Evolutionary conservation across 148 eudicot genomes (phyloP).

Genomic region (Vaccinium vitisidaea): DNA sequence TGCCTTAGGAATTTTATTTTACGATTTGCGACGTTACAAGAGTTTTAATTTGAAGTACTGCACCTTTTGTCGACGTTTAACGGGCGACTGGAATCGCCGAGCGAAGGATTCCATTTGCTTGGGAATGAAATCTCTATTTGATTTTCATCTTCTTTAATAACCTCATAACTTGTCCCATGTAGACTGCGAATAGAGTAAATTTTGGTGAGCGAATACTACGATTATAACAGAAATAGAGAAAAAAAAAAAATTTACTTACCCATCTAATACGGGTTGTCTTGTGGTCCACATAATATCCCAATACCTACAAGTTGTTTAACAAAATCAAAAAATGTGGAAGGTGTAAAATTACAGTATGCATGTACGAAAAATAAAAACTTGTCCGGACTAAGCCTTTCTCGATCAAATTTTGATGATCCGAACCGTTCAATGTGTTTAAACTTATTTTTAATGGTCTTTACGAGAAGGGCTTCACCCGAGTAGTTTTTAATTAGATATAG

Average conservation of each 20-base stretch:
- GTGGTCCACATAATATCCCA: conserved; percentile 90
- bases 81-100: conserved; percentile 29
- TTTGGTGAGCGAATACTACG: background rate
- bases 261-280: conserved; percentile 16
- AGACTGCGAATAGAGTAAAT: conserved; percentile 34
- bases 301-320: conserved; percentile 37
- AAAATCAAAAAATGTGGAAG: background rate
- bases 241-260: conserved; percentile 22
- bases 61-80: conserved; percentile 80
- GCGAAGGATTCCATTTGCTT: conserved; percentile 38
- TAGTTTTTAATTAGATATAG: too few relatives aligned
- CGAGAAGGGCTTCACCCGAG: too few relatives aligned
- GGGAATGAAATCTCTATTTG: conserved; percentile 75
- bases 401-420: too few relatives aligned
- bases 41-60: background rate
- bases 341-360: background rate
- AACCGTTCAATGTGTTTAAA: too few relatives aligned
- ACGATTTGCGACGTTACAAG: background rate
- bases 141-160: conserved; percentile 44
- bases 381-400: too few relatives aligned
- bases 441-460: too few relatives aligned
- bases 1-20: background rate
- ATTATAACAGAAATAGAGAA: background rate
- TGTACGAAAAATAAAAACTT: background rate
- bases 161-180: conserved; percentile 36